A percentile compares a stretch with the other conserved stretches of the same genome.
phyloP scores from a whole-genome alignment of 495 filamentous ascomycete species.

The Aspergillus incahuasiensis region DNA sequence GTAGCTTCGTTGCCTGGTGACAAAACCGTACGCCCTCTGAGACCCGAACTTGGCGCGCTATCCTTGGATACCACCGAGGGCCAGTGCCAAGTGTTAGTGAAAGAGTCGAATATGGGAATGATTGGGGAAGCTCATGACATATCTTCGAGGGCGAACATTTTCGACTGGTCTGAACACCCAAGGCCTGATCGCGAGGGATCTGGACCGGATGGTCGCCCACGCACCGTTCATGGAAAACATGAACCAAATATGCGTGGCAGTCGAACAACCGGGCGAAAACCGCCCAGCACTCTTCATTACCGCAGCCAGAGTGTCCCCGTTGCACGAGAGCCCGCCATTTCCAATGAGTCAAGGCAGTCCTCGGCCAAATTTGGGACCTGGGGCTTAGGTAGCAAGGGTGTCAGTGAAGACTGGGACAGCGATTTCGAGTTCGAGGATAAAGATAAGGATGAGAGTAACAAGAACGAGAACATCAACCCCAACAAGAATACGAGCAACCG shows the following conservation, averaged over 20 bases:
- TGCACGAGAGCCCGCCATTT: conserved; percentile 54
- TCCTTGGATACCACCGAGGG: neutral
- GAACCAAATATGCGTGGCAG: conserved; percentile 66
- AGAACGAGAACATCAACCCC: conserved; percentile 23
- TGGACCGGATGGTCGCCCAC: conserved; percentile 63
- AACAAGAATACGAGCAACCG: conserved; percentile 23
- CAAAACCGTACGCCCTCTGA: conserved; percentile 7
- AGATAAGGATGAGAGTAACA: conserved; percentile 35
- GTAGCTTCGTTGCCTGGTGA: conserved; percentile 32
- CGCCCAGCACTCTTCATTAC: conserved; percentile 71
- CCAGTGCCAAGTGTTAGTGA: neutral
- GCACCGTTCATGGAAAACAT: conserved; percentile 90
- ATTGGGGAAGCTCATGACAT: conserved; percentile 14
- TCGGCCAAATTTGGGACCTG: conserved; percentile 84
- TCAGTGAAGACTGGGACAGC: conserved; percentile 79
- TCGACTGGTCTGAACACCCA: conserved; percentile 81
- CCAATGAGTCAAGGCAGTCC: conserved; percentile 52
- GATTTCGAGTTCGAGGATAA: conserved; percentile 72
- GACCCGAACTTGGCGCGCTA: neutral
- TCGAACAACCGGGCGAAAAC: conserved; percentile 67
- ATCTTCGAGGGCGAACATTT: conserved; percentile 50
- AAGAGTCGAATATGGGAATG: conserved; percentile 5
- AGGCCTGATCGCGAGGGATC: conserved; percentile 45
- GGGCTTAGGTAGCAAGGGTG: conserved; percentile 77
- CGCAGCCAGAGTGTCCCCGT: conserved; percentile 96